Percentiles rank a stretch among this genome's conserved stretches.
Evolutionary conservation across 164 flowering plant species (phyloP).

Genomic region (Amborella trichopoda): DNA sequence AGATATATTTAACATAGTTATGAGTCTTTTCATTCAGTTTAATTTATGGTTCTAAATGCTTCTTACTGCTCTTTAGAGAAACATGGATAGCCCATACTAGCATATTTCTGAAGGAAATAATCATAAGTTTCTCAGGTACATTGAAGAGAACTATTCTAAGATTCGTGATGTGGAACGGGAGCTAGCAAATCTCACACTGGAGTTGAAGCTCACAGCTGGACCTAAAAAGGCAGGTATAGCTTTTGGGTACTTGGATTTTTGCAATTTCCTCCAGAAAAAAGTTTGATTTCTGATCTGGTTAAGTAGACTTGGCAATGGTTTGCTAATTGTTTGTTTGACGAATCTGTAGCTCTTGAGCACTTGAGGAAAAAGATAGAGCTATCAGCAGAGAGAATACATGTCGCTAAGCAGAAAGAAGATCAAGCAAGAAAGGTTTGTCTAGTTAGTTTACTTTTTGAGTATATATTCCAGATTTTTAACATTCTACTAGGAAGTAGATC

Average conservation of each 20-base stretch:
- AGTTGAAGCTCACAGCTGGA: slow-evolving; percentile 94
- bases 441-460: too few species aligned
- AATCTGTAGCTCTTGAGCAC: slow-evolving; percentile 65
- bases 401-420: slow-evolving; percentile 81
- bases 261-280: not conserved
- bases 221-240: slow-evolving; percentile 99
- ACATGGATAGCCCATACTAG: too few species aligned
- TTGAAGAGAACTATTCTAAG: slow-evolving; percentile 88
- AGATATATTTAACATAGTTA: too few species aligned
- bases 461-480: too few species aligned
- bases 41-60: too few species aligned
- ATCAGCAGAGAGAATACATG: slow-evolving; percentile 64
- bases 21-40: too few species aligned
- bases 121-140: too few species aligned
- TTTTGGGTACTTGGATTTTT: slow-evolving; percentile 5
- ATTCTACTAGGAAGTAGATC: too few species aligned
- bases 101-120: too few species aligned
- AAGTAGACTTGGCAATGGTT: not conserved
- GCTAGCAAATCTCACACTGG: slow-evolving; percentile 61
- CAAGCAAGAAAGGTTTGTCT: slow-evolving; percentile 67
- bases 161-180: slow-evolving; percentile 95
- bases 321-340: not conserved
- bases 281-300: not conserved
- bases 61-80: too few species aligned
- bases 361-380: slow-evolving; percentile 88